Percentiles rank a stretch among this genome's conserved stretches.
Conservation (phyloP, 495 filamentous ascomycete species). For the Penicillium cataractarum region DNA sequence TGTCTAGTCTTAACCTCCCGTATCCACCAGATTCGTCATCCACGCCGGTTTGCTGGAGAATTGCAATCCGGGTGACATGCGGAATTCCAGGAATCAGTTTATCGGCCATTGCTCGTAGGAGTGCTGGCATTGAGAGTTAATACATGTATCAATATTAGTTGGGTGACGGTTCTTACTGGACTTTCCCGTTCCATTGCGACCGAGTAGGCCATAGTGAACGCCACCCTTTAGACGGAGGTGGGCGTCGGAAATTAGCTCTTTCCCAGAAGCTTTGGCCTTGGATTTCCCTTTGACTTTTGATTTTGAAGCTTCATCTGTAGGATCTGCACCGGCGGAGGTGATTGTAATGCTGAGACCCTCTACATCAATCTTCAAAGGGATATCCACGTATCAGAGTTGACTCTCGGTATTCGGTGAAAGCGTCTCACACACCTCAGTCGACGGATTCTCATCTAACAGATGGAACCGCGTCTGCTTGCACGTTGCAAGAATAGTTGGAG, state of each 20-base stretch:
- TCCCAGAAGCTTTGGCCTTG: constrained; percentile 54
- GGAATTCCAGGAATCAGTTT: constrained; percentile 81
- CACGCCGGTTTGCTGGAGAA: constrained; percentile 69
- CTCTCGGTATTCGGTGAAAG: neutral
- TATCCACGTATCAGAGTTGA: neutral
- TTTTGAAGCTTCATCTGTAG: constrained; percentile 36
- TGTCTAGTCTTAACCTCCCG: constrained; percentile 23
- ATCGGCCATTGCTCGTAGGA: constrained; percentile 73
- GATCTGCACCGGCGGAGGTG: constrained; percentile 39
- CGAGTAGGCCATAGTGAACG: constrained; percentile 71
- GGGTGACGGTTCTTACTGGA: constrained; percentile 58
- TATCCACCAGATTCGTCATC: constrained; percentile 31
- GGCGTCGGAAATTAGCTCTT: constrained; percentile 69
- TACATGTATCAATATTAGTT: neutral
- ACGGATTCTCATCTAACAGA: constrained; percentile 44
- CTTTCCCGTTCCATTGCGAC: constrained; percentile 80
- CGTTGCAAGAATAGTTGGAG: constrained; percentile 46
- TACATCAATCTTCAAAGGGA: constrained; percentile 60
- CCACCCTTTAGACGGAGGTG: constrained; percentile 71
- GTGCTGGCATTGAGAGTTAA: constrained; percentile 44
- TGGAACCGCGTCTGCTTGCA: constrained; percentile 54
- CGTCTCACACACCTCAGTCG: constrained; percentile 37
- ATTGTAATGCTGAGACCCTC: constrained; percentile 67
- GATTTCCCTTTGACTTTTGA: constrained; percentile 55
- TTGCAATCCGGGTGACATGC: constrained; percentile 64